Evolutionary conservation across 2,329 filamentous ascomycete genomes (phyloP), one percentile per base, ranked within the genome.

Genomic region (Phaeosphaeria sp.): DNA sequence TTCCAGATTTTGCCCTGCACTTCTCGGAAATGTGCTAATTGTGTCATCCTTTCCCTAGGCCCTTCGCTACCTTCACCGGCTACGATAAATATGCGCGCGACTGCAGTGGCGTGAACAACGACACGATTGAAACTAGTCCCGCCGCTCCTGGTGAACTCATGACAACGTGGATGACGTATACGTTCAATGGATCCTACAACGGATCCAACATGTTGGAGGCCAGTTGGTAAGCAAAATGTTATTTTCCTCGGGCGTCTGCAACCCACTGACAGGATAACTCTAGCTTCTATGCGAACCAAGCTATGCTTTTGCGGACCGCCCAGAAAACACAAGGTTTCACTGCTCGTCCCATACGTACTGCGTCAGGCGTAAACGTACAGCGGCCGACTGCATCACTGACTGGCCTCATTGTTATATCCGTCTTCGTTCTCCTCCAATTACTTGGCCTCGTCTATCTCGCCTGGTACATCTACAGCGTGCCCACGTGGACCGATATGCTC

Each of bases 401-500:
- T 6, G 53, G 53, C 21, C 4, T 51, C 8, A 40, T 53, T 8
- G 3, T 56, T 25, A 30, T 61, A 11, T 56, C 56, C 7, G 20
- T 56, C 2, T 22, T 61, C 1, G n/a, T 57, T 6, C 27, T 57
- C n/a, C n/a, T 57, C 9, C 50, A 61, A 17, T 21, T 56, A 15
- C n/a, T 56, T 13, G 59, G 56, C n/a, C 43, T 61, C 9, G 30
- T 44, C 13, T 54, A 49, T 43, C 53, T 61, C 3, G 39, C 43
- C 13, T 55, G 48, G 46, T 61, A 61, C 47, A 61, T 61, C 17
- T 54, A 54, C 27, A 25, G 44, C 8, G 55, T 58, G 11, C 60
- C 60, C 8, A 55, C 56, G 3, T 60, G 56, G 60, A 60, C 60
- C 2, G 45, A n/a, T 18, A 24, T 55, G 33, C 57, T 60, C 21